Conservation (phyloP, 345 rosid genomes). For the Hevea brasiliensis region DNA sequence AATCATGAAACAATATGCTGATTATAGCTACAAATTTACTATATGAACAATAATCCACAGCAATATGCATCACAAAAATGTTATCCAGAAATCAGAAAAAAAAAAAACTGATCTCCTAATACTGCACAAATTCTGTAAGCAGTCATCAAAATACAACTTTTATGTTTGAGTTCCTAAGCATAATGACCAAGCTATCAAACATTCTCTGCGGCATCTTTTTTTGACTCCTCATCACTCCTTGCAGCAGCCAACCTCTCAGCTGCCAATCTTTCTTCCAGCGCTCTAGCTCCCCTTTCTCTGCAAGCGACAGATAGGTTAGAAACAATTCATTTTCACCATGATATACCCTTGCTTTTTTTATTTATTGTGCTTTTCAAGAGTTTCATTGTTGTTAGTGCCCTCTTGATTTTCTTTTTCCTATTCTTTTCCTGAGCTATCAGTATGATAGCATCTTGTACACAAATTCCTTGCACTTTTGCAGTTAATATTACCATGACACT, state of each 20-base stretch:
- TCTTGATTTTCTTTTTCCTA: background rate
- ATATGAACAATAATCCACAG: slow-evolving; percentile 19
- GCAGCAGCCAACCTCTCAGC: slow-evolving; percentile 66
- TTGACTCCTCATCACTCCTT: slow-evolving; percentile 49
- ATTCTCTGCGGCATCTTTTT: slow-evolving; percentile 55
- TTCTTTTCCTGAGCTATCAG: background rate
- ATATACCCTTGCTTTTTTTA: background rate
- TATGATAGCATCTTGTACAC: too few relatives aligned
- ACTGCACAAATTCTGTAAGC: slow-evolving; percentile 26
- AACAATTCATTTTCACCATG: background rate
- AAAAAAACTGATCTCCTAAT: slow-evolving; percentile 25
- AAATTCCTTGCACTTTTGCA: too few relatives aligned
- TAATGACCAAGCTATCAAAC: slow-evolving; percentile 40
- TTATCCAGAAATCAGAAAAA: slow-evolving; percentile 24
- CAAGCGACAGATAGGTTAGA: slow-evolving; percentile 13
- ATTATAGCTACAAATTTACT: slow-evolving; percentile 5
- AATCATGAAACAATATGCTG: background rate
- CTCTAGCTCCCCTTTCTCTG: slow-evolving; percentile 99
- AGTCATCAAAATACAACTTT: slow-evolving; percentile 15
- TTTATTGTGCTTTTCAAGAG: background rate
- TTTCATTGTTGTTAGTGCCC: background rate
- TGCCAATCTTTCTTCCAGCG: slow-evolving; percentile 91
- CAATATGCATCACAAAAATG: slow-evolving; percentile 27
- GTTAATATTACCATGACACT: background rate
- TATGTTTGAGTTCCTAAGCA: slow-evolving; percentile 1